Conservation (phyloP, 75 land plant genomes). For the Pinus tabuliformis region DNA sequence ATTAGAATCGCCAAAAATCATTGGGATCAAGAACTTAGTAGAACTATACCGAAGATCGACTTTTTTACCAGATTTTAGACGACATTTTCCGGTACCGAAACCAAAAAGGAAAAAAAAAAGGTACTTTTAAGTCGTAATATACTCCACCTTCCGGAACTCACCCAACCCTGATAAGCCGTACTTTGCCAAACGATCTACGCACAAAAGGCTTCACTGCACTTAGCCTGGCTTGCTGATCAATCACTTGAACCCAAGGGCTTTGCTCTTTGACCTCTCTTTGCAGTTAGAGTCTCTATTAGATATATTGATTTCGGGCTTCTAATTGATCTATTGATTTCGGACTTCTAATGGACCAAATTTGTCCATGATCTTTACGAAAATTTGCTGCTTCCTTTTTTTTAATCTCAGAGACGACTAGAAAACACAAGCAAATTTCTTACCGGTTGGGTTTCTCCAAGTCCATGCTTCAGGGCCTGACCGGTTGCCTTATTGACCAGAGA, state of each 20-base stretch:
- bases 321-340: not conserved
- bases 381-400: not conserved
- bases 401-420: not conserved
- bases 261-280: too few relatives aligned
- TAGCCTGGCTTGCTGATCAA: not conserved
- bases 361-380: not conserved
- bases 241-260: not conserved
- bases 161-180: too few relatives aligned
- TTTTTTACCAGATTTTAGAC: too few relatives aligned
- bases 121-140: too few relatives aligned
- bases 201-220: too few relatives aligned
- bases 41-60: too few relatives aligned
- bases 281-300: not conserved
- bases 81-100: too few relatives aligned
- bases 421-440: slow-evolving; percentile 19
- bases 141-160: too few relatives aligned
- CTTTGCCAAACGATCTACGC: too few relatives aligned
- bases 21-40: too few relatives aligned
- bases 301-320: not conserved
- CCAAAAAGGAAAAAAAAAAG: too few relatives aligned
- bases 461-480: slow-evolving; percentile 59
- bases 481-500: slow-evolving; percentile 73
- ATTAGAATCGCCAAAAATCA: too few relatives aligned
- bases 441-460: slow-evolving; percentile 41
- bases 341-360: not conserved